These are phyloP conservation scores for Hyphopichia khmerensis DNA, from an alignment of 1,139 yeast species.

Conservation along the genomic window DNA sequence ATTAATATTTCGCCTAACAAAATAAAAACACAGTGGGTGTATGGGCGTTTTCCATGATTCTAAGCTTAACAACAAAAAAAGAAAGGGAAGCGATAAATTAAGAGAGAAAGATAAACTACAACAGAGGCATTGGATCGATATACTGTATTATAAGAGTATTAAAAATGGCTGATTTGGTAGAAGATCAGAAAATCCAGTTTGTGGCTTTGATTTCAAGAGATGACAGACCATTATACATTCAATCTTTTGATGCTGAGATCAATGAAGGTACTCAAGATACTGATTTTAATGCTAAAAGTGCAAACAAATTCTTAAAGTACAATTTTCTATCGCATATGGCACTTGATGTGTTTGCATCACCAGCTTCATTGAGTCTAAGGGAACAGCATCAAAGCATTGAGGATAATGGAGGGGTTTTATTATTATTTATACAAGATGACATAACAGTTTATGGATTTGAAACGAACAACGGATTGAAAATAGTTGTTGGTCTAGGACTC, in stretches of 20 bases:
- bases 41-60: neutral
- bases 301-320: constrained; percentile 53
- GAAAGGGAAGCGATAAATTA: too few relatives aligned
- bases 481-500: constrained; percentile 47
- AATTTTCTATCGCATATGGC: constrained; percentile 69
- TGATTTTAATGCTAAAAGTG: constrained; percentile 16
- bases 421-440: constrained; percentile 61
- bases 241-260: constrained; percentile 38
- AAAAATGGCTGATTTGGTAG: neutral
- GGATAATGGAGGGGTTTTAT: constrained; percentile 28
- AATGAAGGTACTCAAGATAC: neutral
- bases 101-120: too few relatives aligned
- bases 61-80: too few relatives aligned
- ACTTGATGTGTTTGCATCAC: constrained; percentile 59
- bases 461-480: constrained; percentile 59
- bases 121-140: too few relatives aligned
- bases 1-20: too few relatives aligned
- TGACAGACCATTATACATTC: constrained; percentile 61
- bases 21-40: too few relatives aligned
- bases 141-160: too few relatives aligned
- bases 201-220: constrained; percentile 55
- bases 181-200: constrained; percentile 30
- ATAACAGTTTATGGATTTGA: constrained; percentile 62
- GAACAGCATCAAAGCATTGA: constrained; percentile 39
- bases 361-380: constrained; percentile 38